Evolutionary conservation across 2,329 filamentous ascomycete species (phyloP).

Genomic region (Clarireedia monteithiana): DNA sequence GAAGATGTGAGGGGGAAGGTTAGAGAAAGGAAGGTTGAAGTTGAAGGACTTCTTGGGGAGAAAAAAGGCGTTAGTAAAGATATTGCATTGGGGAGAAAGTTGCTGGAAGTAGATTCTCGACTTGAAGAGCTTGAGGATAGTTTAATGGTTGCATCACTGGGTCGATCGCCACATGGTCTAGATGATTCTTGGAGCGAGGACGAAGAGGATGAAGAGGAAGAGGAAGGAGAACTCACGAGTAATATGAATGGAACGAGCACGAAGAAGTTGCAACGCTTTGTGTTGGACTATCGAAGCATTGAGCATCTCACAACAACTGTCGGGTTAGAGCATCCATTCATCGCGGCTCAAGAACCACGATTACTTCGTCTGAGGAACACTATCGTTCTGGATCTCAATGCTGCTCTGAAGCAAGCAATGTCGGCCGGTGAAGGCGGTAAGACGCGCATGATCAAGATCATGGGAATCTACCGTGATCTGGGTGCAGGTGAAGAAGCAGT

Average conservation of each 20-base stretch:
- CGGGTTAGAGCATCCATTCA: slow-evolving; percentile 53
- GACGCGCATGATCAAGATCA: slow-evolving; percentile 42
- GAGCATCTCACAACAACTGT: slow-evolving; percentile 42
- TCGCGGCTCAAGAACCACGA: slow-evolving; percentile 47
- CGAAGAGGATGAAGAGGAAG: slow-evolving; percentile 33
- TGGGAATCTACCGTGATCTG: slow-evolving; percentile 54
- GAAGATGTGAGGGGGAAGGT: slow-evolving; percentile 65
- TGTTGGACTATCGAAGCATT: slow-evolving; percentile 50
- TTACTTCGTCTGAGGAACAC: slow-evolving; percentile 52
- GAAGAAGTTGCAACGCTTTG: slow-evolving; percentile 42
- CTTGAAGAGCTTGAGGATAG: slow-evolving; percentile 55
- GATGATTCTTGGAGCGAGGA: slow-evolving; percentile 31
- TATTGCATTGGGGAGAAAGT: slow-evolving; percentile 52
- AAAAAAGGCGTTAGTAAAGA: slow-evolving; percentile 54
- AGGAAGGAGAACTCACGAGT: slow-evolving; percentile 17
- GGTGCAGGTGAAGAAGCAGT: slow-evolving; percentile 52
- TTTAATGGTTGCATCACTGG: slow-evolving; percentile 43
- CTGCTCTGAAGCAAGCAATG: slow-evolving; percentile 51
- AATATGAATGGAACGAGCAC: slow-evolving; percentile 28
- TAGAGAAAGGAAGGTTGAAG: slow-evolving; percentile 52
- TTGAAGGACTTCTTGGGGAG: slow-evolving; percentile 55
- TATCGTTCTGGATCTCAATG: slow-evolving; percentile 56
- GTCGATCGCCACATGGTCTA: slow-evolving; percentile 20
- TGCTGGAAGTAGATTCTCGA: slow-evolving; percentile 61
- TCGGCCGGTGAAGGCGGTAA: slow-evolving; percentile 32